These are phyloP conservation scores for Haberlea rhodopensis DNA, from an alignment of 257 asterid genomes.

Conservation along the genomic window DNA sequence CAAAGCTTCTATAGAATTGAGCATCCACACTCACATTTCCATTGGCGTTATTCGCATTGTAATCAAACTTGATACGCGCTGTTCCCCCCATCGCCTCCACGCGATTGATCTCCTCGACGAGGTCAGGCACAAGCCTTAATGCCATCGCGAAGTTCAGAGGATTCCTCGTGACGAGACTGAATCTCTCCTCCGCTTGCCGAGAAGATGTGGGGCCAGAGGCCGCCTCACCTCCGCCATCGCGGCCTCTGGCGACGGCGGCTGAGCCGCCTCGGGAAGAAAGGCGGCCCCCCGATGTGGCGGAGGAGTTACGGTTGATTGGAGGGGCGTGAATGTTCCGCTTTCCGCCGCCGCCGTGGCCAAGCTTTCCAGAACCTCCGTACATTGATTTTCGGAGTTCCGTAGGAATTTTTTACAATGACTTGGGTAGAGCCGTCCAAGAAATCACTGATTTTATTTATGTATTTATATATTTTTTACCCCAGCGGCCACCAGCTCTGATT, in stretches of 20 bases:
- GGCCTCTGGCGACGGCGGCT: conserved; percentile 12
- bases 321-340: conserved; percentile 66
- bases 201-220: conserved; percentile 40
- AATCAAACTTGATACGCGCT: conserved; percentile 81
- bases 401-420: not conserved
- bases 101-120: conserved; percentile 98
- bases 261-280: conserved; percentile 52
- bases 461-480: no score
- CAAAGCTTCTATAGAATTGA: conserved; percentile 22
- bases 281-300: conserved; percentile 45
- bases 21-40: conserved; percentile 73
- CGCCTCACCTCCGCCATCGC: conserved; percentile 49
- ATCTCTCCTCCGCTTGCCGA: conserved; percentile 63
- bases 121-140: conserved; percentile 78
- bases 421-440: not conserved
- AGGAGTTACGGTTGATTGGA: conserved; percentile 50
- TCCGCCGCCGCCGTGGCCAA: conserved; percentile 73
- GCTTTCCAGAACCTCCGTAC: conserved; percentile 72
- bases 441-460: no score
- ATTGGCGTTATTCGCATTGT: conserved; percentile 58
- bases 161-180: conserved; percentile 72
- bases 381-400: conserved; percentile 37
- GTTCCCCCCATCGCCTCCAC: conserved; percentile 72
- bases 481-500: no score
- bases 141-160: conserved; percentile 88